Percentiles rank a stretch among this genome's conserved stretches.
These are phyloP conservation scores for Metschnikowia lunata DNA, from an alignment of 805 yeast species.

Conservation along the genomic window DNA sequence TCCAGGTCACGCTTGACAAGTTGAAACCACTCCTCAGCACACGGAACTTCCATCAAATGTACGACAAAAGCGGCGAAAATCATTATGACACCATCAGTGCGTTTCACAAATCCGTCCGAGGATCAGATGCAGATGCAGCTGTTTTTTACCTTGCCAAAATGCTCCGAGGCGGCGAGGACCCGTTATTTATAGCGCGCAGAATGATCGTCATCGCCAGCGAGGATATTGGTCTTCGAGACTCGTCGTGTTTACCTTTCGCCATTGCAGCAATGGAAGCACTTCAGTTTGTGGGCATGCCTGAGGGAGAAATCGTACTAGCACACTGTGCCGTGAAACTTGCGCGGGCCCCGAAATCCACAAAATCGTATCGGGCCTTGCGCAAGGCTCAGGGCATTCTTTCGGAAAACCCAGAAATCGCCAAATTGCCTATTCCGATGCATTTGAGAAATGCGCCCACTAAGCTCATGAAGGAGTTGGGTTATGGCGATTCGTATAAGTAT, in stretches of 20 bases:
- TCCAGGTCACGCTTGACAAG: constrained; percentile 35
- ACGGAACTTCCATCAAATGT: constrained; percentile 49
- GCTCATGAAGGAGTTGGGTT: constrained; percentile 85
- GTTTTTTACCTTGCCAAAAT: constrained; percentile 80
- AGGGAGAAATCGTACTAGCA: constrained; percentile 81
- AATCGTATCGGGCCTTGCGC: constrained; percentile 77
- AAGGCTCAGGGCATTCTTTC: constrained; percentile 55
- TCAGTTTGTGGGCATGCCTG: constrained; percentile 91
- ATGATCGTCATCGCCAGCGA: constrained; percentile 95
- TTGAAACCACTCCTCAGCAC: constrained; percentile 42
- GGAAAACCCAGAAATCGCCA: constrained; percentile 53
- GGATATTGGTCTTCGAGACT: constrained; percentile 85
- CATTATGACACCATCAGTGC: constrained; percentile 97
- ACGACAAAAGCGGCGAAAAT: constrained; percentile 84
- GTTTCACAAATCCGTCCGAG: constrained; percentile 88
- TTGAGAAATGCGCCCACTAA: constrained; percentile 92
- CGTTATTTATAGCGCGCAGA: constrained; percentile 80
- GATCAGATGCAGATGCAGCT: constrained; percentile 86
- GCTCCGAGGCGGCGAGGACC: constrained; percentile 94
- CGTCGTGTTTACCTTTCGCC: constrained; percentile 80
- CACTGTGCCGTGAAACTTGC: constrained; percentile 94
- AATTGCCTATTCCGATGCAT: constrained; percentile 72
- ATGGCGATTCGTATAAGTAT: constrained; percentile 80
- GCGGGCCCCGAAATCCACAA: constrained; percentile 78
- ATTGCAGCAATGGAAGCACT: constrained; percentile 81